Conservation (phyloP, 176 grass and related monocot genomes). For the Zea luxurians region DNA sequence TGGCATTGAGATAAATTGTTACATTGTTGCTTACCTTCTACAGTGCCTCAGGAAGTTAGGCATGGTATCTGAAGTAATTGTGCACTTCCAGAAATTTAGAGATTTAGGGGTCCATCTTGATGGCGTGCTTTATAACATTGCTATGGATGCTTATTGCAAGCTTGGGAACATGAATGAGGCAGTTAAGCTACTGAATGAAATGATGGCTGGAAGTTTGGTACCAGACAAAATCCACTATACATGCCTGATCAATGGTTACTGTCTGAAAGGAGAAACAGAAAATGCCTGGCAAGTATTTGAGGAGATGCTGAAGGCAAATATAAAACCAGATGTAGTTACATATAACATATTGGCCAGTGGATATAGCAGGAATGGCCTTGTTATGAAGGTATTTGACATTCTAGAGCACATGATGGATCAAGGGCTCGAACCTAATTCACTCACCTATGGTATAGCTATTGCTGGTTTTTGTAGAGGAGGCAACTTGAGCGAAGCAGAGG, state of each 20-base stretch:
- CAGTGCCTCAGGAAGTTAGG: conserved; percentile 55
- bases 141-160: conserved; percentile 62
- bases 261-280: conserved; percentile 60
- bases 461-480: conserved; percentile 71
- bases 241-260: conserved; percentile 75
- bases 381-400: conserved; percentile 63
- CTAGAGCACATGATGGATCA: conserved; percentile 66
- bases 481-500: conserved; percentile 69
- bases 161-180: conserved; percentile 59
- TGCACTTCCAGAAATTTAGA: conserved; percentile 58
- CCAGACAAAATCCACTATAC: conserved; percentile 87
- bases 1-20: conserved; percentile 55
- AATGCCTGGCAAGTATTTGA: conserved; percentile 58
- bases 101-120: conserved; percentile 58
- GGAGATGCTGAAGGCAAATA: conserved; percentile 60
- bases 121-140: conserved; percentile 69
- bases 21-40: conserved; percentile 56
- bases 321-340: conserved; percentile 67
- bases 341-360: conserved; percentile 70
- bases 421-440: conserved; percentile 63
- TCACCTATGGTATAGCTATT: conserved; percentile 54
- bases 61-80: conserved; percentile 48
- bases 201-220: conserved; percentile 48
- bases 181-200: conserved; percentile 64
- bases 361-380: conserved; percentile 60